Evolutionary conservation across 2,329 filamentous ascomycete species (phyloP), one percentile per base, ranked within the genome.

Genomic region (Ilyonectria destructans): DNA sequence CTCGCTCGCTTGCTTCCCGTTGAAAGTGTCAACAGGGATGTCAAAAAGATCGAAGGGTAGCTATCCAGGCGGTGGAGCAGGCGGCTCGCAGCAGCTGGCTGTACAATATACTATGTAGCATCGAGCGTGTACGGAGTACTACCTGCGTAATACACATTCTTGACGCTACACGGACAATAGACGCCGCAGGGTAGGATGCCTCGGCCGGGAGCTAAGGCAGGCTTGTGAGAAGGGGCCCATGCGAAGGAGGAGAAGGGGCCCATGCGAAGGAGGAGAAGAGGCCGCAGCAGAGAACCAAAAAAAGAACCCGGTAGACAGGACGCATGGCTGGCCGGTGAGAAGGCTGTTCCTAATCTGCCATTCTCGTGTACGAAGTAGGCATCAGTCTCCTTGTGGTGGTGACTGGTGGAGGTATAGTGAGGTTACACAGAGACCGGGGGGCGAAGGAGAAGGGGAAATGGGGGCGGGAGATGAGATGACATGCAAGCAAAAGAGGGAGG

Each of bases 1-100:
- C 56, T 68, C 71, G 71, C 73, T 75, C 73, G 73, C 73, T 75
- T 75, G 68, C 70, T 75, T 75, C 71, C 73, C 73, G 73, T 71
- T 66, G 73, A 46, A 63, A 69, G 72, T 74, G 73, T 68, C 69
- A 70, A 65, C 73, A 71, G 63, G 73, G 73, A 68, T 75, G 60
- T 61, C 68, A 58, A 69, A 60, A 35, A 58, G 56, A 49, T 48
- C 52, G 17, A n/a, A 43, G 6, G 40, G 40, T 43, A 26, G 26
- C 17, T 40, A n/a, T 43, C 15, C 40, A 46, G 52, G 26, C 48
- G 58, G 54, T 68, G 62, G 58, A 67, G 71, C 67, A 68, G 62
- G 61, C 59, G 61, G 67, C 59, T 63, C 58, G 61, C 46, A 17
- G 37, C 52, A 57, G n/a, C 15, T n/a, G 40, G 40, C 23, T 26